Evolutionary conservation across 192 early-diverging fungal genomes (phyloP), one percentile per base, ranked within the genome.

Genomic region (Coemansia sp.): DNA sequence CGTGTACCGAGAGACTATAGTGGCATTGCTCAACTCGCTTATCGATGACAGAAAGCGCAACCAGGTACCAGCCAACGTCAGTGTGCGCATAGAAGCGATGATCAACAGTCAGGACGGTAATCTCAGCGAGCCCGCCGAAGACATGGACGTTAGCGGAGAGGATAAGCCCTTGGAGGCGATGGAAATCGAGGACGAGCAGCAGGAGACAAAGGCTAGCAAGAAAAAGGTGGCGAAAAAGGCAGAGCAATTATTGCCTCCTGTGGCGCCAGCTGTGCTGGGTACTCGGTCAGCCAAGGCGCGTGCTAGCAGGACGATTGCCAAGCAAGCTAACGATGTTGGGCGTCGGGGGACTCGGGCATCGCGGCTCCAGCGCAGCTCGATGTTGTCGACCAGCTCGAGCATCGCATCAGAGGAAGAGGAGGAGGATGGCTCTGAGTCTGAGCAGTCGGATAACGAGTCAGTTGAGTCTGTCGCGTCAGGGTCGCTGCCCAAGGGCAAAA

Each of bases 1-100:
- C 66, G 81, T 83, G 18, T 83, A 68, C 33, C 50, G 75, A 29
- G 81, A 83, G n/a, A 66, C 76, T 2, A 69, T 50, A 2, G 34
- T 75, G 13, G 81, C 81, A 9, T 53, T 83, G 41, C 81, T 83
- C n/a, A 83, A 83, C 65, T 72, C 76, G 66, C 52, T 83, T 36
- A 73, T 74, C 18, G 75, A 57, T 18, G 73, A 83, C 57, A 68
- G 80, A 34, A 61, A 36, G 11, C 62, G 50, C 49, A 44, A 31
- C 39, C 34, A 18, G 61, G 29, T 36, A 3, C 72, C 72, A 7
- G 29, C 33, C 44, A 77, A 67, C 34, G 72, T 70, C 16, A 49
- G 60, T 2, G 2, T 31, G 57, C 80, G 80, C 11, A 78, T 80
- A 24, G 61, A 69, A 34, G 40, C 34, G 29, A 80, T 80, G 80